Evolutionary conservation across 179 eudicot species (phyloP), one percentile per base, ranked within the genome.

Genomic region (Kewa caespitosa): DNA sequence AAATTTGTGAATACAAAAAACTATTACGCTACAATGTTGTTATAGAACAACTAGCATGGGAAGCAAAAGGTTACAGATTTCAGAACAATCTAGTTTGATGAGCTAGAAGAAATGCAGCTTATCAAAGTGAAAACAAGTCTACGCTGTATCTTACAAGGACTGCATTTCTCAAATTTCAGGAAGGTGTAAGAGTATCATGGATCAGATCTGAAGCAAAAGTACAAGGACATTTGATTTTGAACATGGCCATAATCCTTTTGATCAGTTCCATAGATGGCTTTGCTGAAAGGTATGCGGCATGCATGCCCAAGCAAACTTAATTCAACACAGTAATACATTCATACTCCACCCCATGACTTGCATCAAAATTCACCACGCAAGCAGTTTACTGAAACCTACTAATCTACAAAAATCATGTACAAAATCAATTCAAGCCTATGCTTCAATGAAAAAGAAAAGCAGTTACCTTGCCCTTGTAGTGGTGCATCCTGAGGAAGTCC

Each of bases 391-490:
- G 54, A 48, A 12, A 48, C 54, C 54, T 67, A n/a, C 31, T 69
- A 38, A 50, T 38, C 54, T 12, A 25, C 63, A 60, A 34, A 67
- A 30, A n/a, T 52, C 52, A 50, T 48, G 14, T 12, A 50, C 17
- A 43, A 43, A 37, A 22, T 41, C 34, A n/a, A 17, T 42, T 8
- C 8, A 66, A 36, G 11, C 2, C 38, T 7, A 9, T 1, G n/a
- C n/a, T n/a, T n/a, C n/a, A n/a, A n/a, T n/a, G n/a, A 57, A 25
- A 13, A n/a, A 27, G 38, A 12, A 9, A 1, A 34, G 7, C 30
- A 50, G 22, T 54, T 74, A 90, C 95, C 96, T 82, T 86, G 71
- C 90, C 97, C 87, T 93, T 93, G 91, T 90, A 84, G 81, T 92
- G 74, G 80, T 93, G 97, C 78, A 42, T 80, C 27, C 90, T 80